Evolutionary conservation across 805 yeast genomes (phyloP).

Genomic region (Candida chauliodis): DNA sequence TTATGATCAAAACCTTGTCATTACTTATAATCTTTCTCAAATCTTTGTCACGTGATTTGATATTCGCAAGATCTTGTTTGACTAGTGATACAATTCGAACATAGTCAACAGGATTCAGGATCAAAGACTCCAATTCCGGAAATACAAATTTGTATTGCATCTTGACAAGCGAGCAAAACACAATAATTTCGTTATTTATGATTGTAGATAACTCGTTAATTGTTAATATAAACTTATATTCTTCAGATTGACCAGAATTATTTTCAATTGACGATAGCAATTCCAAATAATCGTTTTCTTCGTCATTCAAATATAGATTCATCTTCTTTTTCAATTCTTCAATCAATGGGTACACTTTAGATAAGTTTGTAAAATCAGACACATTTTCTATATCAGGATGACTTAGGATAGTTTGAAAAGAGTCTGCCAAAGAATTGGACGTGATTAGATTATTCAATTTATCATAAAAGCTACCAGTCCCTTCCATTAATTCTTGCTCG

Average conservation of each 20-base stretch:
- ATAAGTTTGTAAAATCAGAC: slow-evolving; percentile 19
- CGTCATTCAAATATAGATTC: slow-evolving; percentile 18
- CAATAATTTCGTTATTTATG: slow-evolving; percentile 50
- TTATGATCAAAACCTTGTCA: slow-evolving; percentile 67
- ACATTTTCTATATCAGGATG: slow-evolving; percentile 18
- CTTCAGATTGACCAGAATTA: slow-evolving; percentile 27
- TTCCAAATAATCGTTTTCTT: slow-evolving; percentile 28
- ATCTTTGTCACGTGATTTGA: slow-evolving; percentile 27
- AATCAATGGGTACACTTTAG: slow-evolving; percentile 19
- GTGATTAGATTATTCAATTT: slow-evolving; percentile 13
- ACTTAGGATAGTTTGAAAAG: slow-evolving; percentile 15
- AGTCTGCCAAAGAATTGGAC: slow-evolving; percentile 6
- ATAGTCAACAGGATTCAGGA: slow-evolving; percentile 61
- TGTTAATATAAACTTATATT: slow-evolving; percentile 48
- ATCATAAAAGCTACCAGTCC: slow-evolving; percentile 11
- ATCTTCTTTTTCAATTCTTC: slow-evolving; percentile 21
- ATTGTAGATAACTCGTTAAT: slow-evolving; percentile 55
- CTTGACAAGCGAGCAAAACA: slow-evolving; percentile 48
- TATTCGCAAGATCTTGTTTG: slow-evolving; percentile 42
- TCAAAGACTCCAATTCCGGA: slow-evolving; percentile 65
- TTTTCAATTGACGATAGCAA: slow-evolving; percentile 24
- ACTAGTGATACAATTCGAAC: slow-evolving; percentile 49
- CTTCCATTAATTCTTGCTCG: slow-evolving; percentile 2
- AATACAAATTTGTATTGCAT: slow-evolving; percentile 57
- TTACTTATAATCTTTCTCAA: slow-evolving; percentile 46